Base-by-base conservation (phyloP, 768 basidiomycete species). In the Pulveroboletus sp. region DNA sequence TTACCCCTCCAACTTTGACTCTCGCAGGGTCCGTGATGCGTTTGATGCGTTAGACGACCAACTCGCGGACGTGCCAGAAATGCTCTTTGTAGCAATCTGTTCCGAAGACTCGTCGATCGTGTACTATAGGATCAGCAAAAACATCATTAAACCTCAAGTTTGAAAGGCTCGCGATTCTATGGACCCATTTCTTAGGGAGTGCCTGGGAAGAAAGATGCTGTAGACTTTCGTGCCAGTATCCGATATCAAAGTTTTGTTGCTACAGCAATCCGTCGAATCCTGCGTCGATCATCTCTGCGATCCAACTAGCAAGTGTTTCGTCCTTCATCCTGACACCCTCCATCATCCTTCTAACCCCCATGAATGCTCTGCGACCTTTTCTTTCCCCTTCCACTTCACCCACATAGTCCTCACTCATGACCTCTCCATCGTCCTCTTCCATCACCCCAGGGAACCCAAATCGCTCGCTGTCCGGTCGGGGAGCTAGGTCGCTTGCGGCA, bases 361-460 rank as follows among this genome's bases (percentile, higher is more conserved):
- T 69, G 58, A 92, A 94, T 10, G 86, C 89, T 58, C 76, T 81
- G 55, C 83, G 73, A 12, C 90, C 91, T 42, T 76, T 77, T 51
- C 79, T 71, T 61, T 87, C 84, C 8, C 87, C 87, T 62, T 91
- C 87, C 46, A 64, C 70, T 52, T 85, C 86, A 31, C 69, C 72
- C 11, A 56, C 56, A 40, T 67, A 67, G 38, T 63, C 57, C 30
- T 68, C 66, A 10, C 39, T 48, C 17, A 62, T 50, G n/a, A 81
- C 79, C 47, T 77, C 76, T 15, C 85, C 89, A n/a, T 82, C 86
- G n/a, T 78, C 76, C 18, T 87, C 89, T 53, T 90, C 86, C 33
- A 89, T 72, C 18, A 89, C 47, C 0, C 86, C 91, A 6, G 93
- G 93, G 66, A 95, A 90, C 0, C 93, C 93, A 66, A 93, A 95